phyloP scores from a whole-genome alignment of 2,329 filamentous ascomycete genomes.

The Harringtonia lauricola region DNA sequence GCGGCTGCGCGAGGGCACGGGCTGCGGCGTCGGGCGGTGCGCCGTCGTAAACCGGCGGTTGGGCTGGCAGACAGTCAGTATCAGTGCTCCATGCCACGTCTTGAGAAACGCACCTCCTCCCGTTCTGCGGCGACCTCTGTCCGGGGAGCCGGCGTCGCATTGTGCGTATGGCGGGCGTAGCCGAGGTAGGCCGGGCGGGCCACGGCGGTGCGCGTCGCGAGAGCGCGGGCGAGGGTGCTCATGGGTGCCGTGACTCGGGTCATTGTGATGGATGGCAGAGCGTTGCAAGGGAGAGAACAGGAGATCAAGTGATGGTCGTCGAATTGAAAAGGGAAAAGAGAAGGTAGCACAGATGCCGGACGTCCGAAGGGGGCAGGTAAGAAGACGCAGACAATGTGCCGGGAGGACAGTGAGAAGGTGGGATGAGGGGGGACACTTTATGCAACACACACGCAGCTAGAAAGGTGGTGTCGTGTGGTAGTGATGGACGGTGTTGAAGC shows the following conservation, averaged over 20 bases:
- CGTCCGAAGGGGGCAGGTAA: no score
- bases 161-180: conserved; percentile 20
- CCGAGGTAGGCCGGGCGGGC: conserved; percentile 19
- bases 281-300: no score
- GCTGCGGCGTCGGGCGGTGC: conserved; percentile 35
- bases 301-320: no score
- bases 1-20: conserved; percentile 28
- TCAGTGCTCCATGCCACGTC: background rate
- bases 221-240: conserved; percentile 35
- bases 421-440: no score
- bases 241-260: conserved; percentile 38
- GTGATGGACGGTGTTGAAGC: no score
- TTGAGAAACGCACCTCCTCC: conserved; percentile 23
- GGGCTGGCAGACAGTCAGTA: conserved; percentile 6
- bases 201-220: conserved; percentile 30
- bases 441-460: no score
- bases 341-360: conserved; percentile 1
- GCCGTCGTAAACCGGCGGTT: conserved; percentile 31
- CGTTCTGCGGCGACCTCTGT: conserved; percentile 27
- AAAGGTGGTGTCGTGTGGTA: no score
- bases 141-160: conserved; percentile 29
- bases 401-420: no score
- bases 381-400: no score
- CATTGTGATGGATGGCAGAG: conserved; percentile 27
- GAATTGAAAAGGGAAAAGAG: background rate